These are phyloP conservation scores for Geoglossum cookeanum DNA, from an alignment of 2,329 filamentous ascomycete species.

Conservation along the genomic window DNA sequence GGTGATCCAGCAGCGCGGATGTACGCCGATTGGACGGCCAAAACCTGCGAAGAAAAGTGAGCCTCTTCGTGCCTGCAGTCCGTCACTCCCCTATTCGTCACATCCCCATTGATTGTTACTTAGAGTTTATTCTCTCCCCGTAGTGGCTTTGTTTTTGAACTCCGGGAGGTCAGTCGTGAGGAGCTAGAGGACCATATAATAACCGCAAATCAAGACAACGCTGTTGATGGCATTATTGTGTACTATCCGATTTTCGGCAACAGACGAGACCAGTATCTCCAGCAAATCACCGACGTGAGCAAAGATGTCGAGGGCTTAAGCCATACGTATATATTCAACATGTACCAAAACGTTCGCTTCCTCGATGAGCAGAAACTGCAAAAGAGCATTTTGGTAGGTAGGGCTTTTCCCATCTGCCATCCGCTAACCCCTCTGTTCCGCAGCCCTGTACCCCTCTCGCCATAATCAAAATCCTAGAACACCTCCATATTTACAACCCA, in stretches of 20 bases:
- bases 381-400: conserved; percentile 55
- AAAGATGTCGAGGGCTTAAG: conserved; percentile 95
- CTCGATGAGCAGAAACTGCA: conserved; percentile 62
- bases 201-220: conserved; percentile 58
- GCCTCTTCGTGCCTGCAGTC: conserved; percentile 17
- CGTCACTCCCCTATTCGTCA: neutral
- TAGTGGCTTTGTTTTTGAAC: conserved; percentile 77
- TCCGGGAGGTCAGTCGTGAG: conserved; percentile 70
- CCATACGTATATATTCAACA: conserved; percentile 92
- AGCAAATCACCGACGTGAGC: conserved; percentile 73
- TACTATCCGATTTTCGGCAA: conserved; percentile 97
- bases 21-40: conserved; percentile 94
- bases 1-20: conserved; percentile 75
- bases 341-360: conserved; percentile 97
- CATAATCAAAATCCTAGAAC: conserved; percentile 90
- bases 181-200: conserved; percentile 77
- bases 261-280: conserved; percentile 81
- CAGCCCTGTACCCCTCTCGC: conserved; percentile 81
- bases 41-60: conserved; percentile 92
- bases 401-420: no score
- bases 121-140: conserved; percentile 5
- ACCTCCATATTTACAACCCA: conserved; percentile 90
- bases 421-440: no score
- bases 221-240: conserved; percentile 79
- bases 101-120: neutral